phyloP scores from a whole-genome alignment of 2,329 filamentous ascomycete genomes.

The Cordyceps militaris region DNA sequence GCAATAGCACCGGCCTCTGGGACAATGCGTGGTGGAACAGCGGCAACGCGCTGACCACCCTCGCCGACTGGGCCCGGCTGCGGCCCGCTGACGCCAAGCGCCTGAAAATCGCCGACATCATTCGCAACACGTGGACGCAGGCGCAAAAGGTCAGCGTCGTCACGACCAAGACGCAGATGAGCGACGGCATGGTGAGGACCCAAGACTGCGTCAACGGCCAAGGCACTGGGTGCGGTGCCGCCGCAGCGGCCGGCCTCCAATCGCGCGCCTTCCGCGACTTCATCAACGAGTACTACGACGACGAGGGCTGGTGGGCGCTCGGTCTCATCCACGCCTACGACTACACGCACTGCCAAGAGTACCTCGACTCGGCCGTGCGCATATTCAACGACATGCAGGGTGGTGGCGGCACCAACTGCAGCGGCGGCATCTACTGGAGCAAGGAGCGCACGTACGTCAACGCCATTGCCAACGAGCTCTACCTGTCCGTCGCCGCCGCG shows the following conservation, averaged over 20 bases:
- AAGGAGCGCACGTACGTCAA: constrained; percentile 45
- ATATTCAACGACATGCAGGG: constrained; percentile 52
- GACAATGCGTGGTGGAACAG: constrained; percentile 66
- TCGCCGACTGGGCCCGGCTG: constrained; percentile 47
- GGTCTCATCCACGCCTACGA: constrained; percentile 52
- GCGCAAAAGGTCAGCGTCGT: constrained; percentile 35
- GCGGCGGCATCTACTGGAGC: constrained; percentile 51
- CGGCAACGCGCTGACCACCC: constrained; percentile 56
- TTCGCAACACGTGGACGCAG: constrained; percentile 38
- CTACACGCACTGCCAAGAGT: constrained; percentile 41
- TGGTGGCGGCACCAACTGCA: constrained; percentile 40
- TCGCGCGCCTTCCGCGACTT: constrained; percentile 31
- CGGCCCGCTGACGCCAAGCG: constrained; percentile 27
- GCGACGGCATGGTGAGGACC: constrained; percentile 30
- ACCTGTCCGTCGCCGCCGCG: constrained; percentile 45
- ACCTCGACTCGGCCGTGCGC: constrained; percentile 44
- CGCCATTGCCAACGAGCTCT: constrained; percentile 52
- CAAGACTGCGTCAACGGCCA: constrained; percentile 27
- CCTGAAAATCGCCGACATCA: constrained; percentile 33
- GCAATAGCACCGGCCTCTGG: constrained; percentile 54
- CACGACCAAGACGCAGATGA: constrained; percentile 31
- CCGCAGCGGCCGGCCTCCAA: not conserved
- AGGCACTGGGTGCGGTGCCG: not conserved
- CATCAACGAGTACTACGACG: constrained; percentile 50
- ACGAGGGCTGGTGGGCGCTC: constrained; percentile 57